Evolutionary conservation across 352 stramenopile genomes (phyloP).

Genomic region (Pythium insidiosum): DNA sequence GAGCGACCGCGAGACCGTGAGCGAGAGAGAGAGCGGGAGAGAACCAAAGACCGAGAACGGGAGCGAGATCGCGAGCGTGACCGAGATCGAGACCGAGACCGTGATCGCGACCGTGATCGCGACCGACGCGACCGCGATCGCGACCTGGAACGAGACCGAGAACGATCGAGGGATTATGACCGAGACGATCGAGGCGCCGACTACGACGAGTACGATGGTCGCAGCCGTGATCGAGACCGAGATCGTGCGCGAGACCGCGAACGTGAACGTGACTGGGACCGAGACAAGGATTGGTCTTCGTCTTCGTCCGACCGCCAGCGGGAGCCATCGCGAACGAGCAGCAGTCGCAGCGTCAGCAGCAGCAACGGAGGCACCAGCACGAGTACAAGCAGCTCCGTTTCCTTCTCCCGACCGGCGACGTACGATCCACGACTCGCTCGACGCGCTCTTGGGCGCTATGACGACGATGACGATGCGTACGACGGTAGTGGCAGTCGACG

Average conservation of each 20-base stretch:
- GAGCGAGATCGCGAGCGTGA: slow-evolving; percentile 22
- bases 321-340: too few species aligned
- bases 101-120: slow-evolving; percentile 20
- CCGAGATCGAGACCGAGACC: slow-evolving; percentile 15
- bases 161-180: slow-evolving; percentile 19
- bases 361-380: background rate
- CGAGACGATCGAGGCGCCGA: slow-evolving; percentile 22
- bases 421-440: slow-evolving; percentile 74
- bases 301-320: too few species aligned
- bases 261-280: slow-evolving; percentile 22
- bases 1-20: slow-evolving; percentile 16
- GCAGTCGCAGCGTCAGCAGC: background rate
- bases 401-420: slow-evolving; percentile 75
- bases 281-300: too few species aligned
- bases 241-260: slow-evolving; percentile 13
- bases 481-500: too few species aligned
- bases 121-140: slow-evolving; percentile 19
- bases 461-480: slow-evolving; percentile 46
- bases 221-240: slow-evolving; percentile 14
- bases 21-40: slow-evolving; percentile 8
- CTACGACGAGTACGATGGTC: slow-evolving; percentile 11
- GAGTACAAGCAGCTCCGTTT: slow-evolving; percentile 9
- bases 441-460: slow-evolving; percentile 30
- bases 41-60: slow-evolving; percentile 12
- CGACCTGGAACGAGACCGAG: slow-evolving; percentile 23